These are phyloP conservation scores for Cicer judaicum DNA, from an alignment of 306 rosid genomes.

Conservation along the genomic window DNA sequence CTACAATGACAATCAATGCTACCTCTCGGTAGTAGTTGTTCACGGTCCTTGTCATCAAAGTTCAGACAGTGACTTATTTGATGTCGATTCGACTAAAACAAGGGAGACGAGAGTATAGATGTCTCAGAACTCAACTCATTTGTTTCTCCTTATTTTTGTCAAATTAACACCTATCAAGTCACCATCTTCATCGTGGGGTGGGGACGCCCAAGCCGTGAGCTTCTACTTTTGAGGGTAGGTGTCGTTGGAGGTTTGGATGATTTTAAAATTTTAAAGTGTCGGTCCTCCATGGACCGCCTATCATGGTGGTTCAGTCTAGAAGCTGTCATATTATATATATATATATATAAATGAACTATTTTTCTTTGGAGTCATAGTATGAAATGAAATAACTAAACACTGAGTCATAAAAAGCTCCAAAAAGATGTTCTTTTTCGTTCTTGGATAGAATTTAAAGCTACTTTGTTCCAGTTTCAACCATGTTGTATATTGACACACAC, in stretches of 20 bases:
- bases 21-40: background rate
- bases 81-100: background rate
- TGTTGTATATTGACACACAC: background rate
- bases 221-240: background rate
- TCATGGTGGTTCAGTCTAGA: background rate
- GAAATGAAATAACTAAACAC: background rate
- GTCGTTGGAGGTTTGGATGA: background rate
- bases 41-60: background rate
- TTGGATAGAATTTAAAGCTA: background rate
- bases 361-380: background rate
- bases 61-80: background rate
- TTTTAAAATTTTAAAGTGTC: background rate
- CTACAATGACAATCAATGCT: background rate
- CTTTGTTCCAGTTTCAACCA: background rate
- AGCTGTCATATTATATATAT: background rate
- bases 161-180: background rate
- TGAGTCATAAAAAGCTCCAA: background rate
- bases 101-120: background rate
- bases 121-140: background rate
- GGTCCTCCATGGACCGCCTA: background rate
- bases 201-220: background rate
- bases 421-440: conserved; percentile 2
- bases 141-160: background rate
- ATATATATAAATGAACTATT: too few species aligned
- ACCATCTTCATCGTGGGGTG: too few species aligned